Conservation (phyloP, 2,329 filamentous ascomycete genomes). For the Colletotrichum camelliae region DNA sequence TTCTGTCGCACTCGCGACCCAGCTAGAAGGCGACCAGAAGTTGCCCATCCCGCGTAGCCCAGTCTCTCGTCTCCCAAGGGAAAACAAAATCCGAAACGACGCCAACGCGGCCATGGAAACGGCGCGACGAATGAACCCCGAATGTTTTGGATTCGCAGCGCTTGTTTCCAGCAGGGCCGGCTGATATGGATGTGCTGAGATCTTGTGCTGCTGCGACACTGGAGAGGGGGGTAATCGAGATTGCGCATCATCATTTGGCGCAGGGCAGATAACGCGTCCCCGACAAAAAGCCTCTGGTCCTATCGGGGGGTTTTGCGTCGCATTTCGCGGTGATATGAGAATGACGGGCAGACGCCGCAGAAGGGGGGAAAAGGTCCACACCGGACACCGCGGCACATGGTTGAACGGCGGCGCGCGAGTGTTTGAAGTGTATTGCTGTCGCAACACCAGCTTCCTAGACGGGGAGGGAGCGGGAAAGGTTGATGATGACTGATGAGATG, state of each 20-base stretch:
- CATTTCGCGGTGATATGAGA: background rate
- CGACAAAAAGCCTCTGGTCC: background rate
- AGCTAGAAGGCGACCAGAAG: background rate
- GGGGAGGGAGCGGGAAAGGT: background rate
- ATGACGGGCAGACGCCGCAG: background rate
- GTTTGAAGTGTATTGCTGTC: background rate
- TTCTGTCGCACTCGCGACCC: background rate
- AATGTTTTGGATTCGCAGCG: background rate
- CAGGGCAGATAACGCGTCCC: background rate
- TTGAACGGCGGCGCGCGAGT: background rate
- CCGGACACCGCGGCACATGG: background rate
- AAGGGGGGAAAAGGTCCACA: background rate
- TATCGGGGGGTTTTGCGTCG: background rate
- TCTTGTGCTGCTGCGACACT: background rate
- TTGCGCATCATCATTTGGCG: slow-evolving; percentile 8
- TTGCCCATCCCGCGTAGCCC: background rate
- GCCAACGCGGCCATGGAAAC: background rate
- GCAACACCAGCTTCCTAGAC: background rate
- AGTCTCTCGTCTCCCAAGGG: background rate
- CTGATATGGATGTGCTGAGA: background rate
- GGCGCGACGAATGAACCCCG: background rate
- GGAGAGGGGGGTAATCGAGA: background rate
- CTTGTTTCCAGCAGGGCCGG: background rate
- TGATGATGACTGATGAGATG: background rate
- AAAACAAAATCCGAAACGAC: background rate